Conservation (phyloP, 352 stramenopile genomes). For the Globisporangium splendens region DNA sequence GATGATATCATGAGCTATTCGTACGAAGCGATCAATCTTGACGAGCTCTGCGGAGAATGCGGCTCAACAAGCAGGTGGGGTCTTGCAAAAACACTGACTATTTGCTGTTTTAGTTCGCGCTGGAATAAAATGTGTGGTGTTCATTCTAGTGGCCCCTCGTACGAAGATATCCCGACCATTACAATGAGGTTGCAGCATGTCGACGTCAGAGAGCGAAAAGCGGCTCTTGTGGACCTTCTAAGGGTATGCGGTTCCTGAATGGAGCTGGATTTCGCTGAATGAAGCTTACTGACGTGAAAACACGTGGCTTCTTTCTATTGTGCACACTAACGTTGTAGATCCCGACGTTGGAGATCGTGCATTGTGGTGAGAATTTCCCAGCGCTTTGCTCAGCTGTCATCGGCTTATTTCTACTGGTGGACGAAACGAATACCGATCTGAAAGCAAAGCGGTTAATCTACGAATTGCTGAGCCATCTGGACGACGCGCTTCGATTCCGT, state of each 20-base stretch:
- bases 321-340: constrained; percentile 25
- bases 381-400: constrained; percentile 25
- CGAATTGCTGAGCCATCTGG: constrained; percentile 34
- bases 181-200: not conserved
- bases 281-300: not conserved
- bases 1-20: constrained; percentile 18
- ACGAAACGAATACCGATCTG: constrained; percentile 3
- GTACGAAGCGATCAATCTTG: constrained; percentile 40
- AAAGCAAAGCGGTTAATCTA: constrained; percentile 33
- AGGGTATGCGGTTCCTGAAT: not conserved
- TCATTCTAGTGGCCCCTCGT: constrained; percentile 7
- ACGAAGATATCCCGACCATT: constrained; percentile 17
- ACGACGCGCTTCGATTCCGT: constrained; percentile 45
- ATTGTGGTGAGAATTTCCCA: constrained; percentile 39
- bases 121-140: not conserved
- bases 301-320: too few species aligned
- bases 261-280: not conserved
- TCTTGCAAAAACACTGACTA: not conserved
- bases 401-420: constrained; percentile 28
- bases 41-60: constrained; percentile 37
- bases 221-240: constrained; percentile 14
- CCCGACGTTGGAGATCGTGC: constrained; percentile 43
- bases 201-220: not conserved
- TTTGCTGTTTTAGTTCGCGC: too few species aligned
- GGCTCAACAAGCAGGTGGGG: constrained; percentile 35